Evolutionary conservation across 345 rosid species (phyloP).

Genomic region (Murraya paniculata): DNA sequence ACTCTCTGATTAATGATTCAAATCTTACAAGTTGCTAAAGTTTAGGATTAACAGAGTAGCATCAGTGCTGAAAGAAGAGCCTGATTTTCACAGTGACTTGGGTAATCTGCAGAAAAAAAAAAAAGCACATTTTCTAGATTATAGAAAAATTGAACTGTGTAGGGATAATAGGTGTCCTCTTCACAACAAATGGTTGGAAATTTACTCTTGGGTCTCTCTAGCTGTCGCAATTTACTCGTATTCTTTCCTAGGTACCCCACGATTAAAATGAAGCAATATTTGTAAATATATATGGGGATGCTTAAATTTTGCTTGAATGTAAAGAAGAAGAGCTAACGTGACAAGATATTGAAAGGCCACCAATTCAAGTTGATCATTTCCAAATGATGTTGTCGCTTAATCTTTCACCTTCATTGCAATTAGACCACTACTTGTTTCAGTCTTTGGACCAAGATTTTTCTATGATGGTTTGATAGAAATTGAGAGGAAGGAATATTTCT

Average conservation of each 20-base stretch:
- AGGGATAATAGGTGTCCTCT: background rate
- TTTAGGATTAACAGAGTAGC: background rate
- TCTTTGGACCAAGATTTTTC: background rate
- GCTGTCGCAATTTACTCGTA: too few relatives aligned
- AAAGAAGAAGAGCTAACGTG: background rate
- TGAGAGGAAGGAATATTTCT: background rate
- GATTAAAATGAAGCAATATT: background rate
- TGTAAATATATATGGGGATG: background rate
- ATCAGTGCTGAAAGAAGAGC: background rate
- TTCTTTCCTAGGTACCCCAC: background rate
- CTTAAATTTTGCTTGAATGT: background rate
- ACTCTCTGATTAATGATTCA: background rate
- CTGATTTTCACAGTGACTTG: background rate
- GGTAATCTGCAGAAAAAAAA: background rate
- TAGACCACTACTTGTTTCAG: too few relatives aligned
- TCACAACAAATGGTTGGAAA: background rate
- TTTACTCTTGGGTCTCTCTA: background rate
- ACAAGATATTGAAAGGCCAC: background rate
- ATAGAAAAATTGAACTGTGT: background rate
- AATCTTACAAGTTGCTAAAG: background rate
- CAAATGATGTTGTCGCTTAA: background rate
- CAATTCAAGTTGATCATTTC: background rate
- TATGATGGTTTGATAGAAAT: background rate
- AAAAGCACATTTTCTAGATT: background rate
- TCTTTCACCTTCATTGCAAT: background rate